Base-by-base conservation (phyloP, 179 eudicot species). In the Vitellaria paradoxa region DNA sequence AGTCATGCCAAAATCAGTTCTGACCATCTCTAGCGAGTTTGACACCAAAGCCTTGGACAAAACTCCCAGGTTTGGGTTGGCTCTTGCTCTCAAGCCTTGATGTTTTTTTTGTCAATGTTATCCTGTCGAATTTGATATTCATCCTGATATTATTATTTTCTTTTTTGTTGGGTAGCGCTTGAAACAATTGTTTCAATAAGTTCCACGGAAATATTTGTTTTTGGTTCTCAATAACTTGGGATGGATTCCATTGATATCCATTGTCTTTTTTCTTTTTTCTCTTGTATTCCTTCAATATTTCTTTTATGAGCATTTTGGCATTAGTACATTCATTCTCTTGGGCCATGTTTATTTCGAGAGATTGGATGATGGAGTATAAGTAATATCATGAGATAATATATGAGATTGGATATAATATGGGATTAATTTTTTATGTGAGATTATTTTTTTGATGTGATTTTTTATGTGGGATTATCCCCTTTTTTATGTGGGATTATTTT, bases 11-110 rank as follows among this genome's bases (percentile, higher is more conserved):
- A 94, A 90, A 69, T 93, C 97, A 1, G 69, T 91, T 62, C 81
- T 94, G 82, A 93, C 94, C 23, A 86, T 93, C 69, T 88, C 95
- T 17, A 89, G 98, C 68, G 98, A 96, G 81, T 82, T 96, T 15
- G 99, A 96, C 87, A 96, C 98, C 76, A 83, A 85, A 76, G 90
- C 96, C 74, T 83, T 96, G 86, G 98, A 96, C 59, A 91, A 85
- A 85, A 86, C 89, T 49, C 99, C 99, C 64, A 87, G 77, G 87
- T 96, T 96, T 59, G 99, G 99, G 5, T 80, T 93, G 81, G 86
- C 90, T 21, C 87, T 96, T 70, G 96, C 96, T 80, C 92, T 96
- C 20, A 93, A 87, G 88, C 97, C 97, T 81, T 93, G 87, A 90
- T 76, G 75, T 52, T 52, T 37, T 63, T 47, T 14, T 65, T 26